Evolutionary conservation across 1,284 basidiomycete species (phyloP).

Genomic region (Cystobasidiaceae sp.): DNA sequence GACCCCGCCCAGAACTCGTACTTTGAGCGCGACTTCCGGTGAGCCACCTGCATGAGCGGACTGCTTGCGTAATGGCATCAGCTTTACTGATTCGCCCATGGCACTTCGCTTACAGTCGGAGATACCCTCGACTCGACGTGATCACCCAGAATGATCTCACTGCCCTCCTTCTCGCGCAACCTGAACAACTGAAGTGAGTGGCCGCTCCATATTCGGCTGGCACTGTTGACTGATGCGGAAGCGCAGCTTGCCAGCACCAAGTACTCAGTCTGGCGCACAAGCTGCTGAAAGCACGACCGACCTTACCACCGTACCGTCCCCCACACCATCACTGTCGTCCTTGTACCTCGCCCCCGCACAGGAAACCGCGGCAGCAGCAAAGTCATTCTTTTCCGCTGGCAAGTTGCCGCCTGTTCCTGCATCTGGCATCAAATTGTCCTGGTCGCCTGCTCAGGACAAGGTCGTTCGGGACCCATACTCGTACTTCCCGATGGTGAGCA

Average conservation of each 20-base stretch:
- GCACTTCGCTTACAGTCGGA: conserved; percentile 15
- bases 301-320: conserved; percentile 25
- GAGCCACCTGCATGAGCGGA: too few species aligned
- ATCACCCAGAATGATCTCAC: conserved; percentile 26
- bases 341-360: conserved; percentile 18
- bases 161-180: conserved; percentile 29
- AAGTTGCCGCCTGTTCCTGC: conserved; percentile 18
- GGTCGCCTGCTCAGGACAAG: conserved; percentile 11
- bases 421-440: conserved; percentile 12
- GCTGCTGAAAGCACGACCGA: conserved; percentile 22
- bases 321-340: conserved; percentile 27
- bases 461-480: conserved; percentile 9
- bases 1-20: conserved; percentile 29
- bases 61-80: background rate
- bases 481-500: conserved; percentile 28
- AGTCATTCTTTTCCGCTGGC: conserved; percentile 3
- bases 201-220: too few species aligned
- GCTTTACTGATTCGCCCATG: too few species aligned
- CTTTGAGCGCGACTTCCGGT: conserved; percentile 32
- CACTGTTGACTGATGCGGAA: too few species aligned
- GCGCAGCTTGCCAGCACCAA: conserved; percentile 19
- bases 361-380: background rate
- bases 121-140: conserved; percentile 23
- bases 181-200: conserved; percentile 24
- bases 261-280: background rate